Percentiles rank a stretch among this genome's conserved stretches.
phyloP scores from a whole-genome alignment of 495 filamentous ascomycete genomes.

The Penicillium crystallinum region DNA sequence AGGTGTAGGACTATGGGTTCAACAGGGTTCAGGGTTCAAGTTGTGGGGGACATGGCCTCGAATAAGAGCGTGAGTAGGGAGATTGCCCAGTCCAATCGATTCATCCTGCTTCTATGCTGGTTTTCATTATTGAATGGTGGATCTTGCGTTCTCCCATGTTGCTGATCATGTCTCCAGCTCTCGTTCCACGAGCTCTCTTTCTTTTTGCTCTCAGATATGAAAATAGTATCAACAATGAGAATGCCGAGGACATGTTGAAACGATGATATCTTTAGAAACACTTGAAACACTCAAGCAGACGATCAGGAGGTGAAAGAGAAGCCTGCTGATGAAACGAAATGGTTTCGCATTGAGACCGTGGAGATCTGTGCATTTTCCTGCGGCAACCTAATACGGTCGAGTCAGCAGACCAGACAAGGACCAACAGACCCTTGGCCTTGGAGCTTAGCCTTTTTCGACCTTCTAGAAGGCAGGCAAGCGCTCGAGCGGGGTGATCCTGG shows the following conservation, averaged over 20 bases:
- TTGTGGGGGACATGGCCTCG: not conserved
- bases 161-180: not conserved
- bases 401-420: conserved; percentile 10
- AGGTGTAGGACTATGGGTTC: not conserved
- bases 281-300: conserved; percentile 1
- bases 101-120: not conserved
- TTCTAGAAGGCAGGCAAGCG: conserved; percentile 7
- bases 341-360: conserved; percentile 8
- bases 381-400: not conserved
- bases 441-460: not conserved
- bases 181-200: not conserved
- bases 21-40: not conserved
- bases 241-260: not conserved
- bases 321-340: conserved; percentile 2
- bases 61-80: not conserved
- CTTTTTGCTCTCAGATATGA: not conserved
- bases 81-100: not conserved
- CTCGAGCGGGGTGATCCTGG: conserved; percentile 6
- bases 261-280: conserved; percentile 11
- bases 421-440: not conserved
- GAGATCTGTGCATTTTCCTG: not conserved
- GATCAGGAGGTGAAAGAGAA: conserved; percentile 1
- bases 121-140: not conserved
- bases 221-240: conserved; percentile 4
- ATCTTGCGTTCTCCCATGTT: not conserved